These are phyloP conservation scores for Nicotiana otophora DNA, from an alignment of 257 asterid species.

Conservation along the genomic window DNA sequence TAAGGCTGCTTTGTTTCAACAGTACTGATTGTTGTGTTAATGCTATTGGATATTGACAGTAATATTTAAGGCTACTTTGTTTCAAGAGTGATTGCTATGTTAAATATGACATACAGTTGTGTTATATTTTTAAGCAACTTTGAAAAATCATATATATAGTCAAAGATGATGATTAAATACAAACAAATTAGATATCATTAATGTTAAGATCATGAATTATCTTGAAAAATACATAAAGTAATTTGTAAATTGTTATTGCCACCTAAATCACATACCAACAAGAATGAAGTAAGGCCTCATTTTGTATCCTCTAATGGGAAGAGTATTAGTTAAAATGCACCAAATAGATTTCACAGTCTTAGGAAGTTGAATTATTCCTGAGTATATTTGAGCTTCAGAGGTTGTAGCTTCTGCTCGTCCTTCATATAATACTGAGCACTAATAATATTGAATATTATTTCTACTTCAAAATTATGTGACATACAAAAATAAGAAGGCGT, in stretches of 20 bases:
- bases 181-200: background rate
- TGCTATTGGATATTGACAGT: too few relatives aligned
- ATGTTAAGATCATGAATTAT: background rate
- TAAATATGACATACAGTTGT: too few relatives aligned
- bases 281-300: constrained; percentile 50
- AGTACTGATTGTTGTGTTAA: too few relatives aligned
- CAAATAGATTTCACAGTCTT: constrained; percentile 68
- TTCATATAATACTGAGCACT: too few relatives aligned
- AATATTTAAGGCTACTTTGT: too few relatives aligned
- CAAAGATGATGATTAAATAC: constrained; percentile 4
- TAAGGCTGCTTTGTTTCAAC: too few relatives aligned
- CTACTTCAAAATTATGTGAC: too few relatives aligned
- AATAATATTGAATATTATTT: too few relatives aligned
- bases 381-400: constrained; percentile 52
- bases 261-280: constrained; percentile 24
- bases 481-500: too few relatives aligned
- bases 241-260: background rate
- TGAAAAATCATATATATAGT: background rate
- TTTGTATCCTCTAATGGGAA: constrained; percentile 46
- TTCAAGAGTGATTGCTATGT: too few relatives aligned
- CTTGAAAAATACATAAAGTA: background rate
- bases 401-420: constrained; percentile 26
- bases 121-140: too few relatives aligned
- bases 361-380: constrained; percentile 50
- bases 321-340: constrained; percentile 51